These are phyloP conservation scores for Papiliotrema nemorosa DNA, from an alignment of 1,284 basidiomycete genomes.

Conservation along the genomic window DNA sequence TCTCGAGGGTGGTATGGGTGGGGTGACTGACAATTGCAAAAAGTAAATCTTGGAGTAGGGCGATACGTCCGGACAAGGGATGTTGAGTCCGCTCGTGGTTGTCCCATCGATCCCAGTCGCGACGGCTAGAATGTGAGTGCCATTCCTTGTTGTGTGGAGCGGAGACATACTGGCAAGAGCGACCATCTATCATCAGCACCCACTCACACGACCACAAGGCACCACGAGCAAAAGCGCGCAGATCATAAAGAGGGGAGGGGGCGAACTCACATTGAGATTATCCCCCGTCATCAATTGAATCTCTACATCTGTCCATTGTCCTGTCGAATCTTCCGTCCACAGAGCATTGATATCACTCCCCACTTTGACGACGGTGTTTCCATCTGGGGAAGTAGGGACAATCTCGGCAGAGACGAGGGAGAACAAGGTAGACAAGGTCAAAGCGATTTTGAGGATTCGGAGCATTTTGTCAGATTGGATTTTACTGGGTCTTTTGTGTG, in stretches of 20 bases:
- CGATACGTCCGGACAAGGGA: conserved; percentile 41
- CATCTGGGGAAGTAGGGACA: conserved; percentile 48
- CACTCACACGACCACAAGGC: too few species aligned
- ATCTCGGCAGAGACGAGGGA: conserved; percentile 16
- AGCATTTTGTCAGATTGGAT: background rate
- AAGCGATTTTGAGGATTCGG: background rate
- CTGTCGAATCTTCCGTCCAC: conserved; percentile 47
- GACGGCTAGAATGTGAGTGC: conserved; percentile 15
- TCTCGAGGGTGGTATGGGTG: background rate
- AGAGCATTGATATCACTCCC: conserved; percentile 35
- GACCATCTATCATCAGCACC: conserved; percentile 20
- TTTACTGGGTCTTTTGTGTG: background rate
- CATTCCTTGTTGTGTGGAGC: background rate
- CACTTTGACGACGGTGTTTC: conserved; percentile 37
- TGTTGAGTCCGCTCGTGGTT: conserved; percentile 22
- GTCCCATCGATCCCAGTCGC: conserved; percentile 43
- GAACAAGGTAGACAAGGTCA: background rate
- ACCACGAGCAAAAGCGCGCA: too few species aligned
- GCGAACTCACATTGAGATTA: conserved; percentile 33
- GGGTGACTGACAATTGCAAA: conserved; percentile 44
- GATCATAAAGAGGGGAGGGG: too few species aligned
- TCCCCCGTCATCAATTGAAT: conserved; percentile 48
- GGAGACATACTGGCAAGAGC: conserved; percentile 20
- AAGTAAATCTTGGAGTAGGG: conserved; percentile 51
- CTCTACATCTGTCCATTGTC: conserved; percentile 45